Evolutionary conservation across 306 rosid species (phyloP).

Genomic region (Cajanus cajan): DNA sequence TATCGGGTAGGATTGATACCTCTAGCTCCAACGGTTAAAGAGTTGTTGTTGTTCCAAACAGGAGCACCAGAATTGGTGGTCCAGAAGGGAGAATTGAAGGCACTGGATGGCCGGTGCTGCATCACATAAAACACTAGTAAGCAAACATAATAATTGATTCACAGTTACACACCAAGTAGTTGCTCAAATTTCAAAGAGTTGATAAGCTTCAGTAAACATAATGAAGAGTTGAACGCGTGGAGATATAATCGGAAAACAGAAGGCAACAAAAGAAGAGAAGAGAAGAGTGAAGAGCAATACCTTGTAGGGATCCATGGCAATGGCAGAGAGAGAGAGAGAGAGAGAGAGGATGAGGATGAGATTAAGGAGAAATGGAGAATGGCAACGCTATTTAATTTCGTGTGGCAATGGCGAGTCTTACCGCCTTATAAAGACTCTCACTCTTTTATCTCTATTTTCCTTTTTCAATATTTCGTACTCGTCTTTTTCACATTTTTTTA

Average conservation of each 20-base stretch:
- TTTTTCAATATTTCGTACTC: neutral
- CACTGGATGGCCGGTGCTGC: conserved; percentile 88
- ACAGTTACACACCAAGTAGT: neutral
- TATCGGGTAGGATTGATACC: conserved; percentile 35
- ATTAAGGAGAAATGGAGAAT: neutral
- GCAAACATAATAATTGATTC: neutral
- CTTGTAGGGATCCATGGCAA: conserved; percentile 87
- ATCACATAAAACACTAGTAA: neutral
- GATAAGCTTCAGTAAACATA: neutral
- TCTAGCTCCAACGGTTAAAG: conserved; percentile 69
- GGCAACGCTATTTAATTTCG: neutral
- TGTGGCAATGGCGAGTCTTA: neutral
- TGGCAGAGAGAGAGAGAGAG: neutral
- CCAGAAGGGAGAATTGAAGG: conserved; percentile 72
- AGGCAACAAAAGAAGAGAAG: neutral
- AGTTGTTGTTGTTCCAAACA: conserved; percentile 73
- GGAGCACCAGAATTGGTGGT: conserved; percentile 94
- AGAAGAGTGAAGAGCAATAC: conserved; percentile 19
- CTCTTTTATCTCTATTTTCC: neutral
- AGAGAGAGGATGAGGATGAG: neutral
- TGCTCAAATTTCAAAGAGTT: neutral
- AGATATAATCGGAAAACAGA: neutral
- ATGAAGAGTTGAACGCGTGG: neutral
- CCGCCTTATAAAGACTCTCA: conserved; percentile 15
- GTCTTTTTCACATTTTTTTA: neutral